Percentiles rank a stretch among this genome's conserved stretches.
phyloP scores from a whole-genome alignment of 371 early-diverging fungal species.

The Saksenaea oblongispora region DNA sequence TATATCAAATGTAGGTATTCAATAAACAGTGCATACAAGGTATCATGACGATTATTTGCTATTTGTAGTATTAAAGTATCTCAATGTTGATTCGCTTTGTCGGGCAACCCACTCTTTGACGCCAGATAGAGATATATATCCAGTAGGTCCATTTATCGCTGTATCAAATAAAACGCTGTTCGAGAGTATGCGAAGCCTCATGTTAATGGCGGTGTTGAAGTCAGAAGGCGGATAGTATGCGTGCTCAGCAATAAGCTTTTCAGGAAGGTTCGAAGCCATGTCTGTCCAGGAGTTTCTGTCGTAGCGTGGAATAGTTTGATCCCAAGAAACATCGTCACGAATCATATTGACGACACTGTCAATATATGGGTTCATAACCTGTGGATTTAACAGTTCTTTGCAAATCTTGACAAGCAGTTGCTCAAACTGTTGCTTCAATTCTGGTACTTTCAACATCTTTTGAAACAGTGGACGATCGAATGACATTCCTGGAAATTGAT shows the following conservation, averaged over 20 bases:
- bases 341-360: conserved; percentile 17
- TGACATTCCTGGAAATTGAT: conserved; percentile 9
- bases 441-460: conserved; percentile 16
- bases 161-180: conserved; percentile 3
- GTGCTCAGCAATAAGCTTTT: neutral
- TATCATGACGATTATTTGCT: neutral
- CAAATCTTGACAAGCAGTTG: conserved; percentile 7
- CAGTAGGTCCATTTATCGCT: conserved; percentile 20
- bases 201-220: neutral
- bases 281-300: neutral
- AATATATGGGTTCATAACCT: conserved; percentile 11
- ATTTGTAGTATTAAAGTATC: neutral
- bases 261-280: neutral
- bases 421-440: conserved; percentile 16
- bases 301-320: conserved; percentile 6
- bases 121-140: neutral
- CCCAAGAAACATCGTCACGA: conserved; percentile 21
- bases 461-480: conserved; percentile 11
- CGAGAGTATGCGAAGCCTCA: neutral
- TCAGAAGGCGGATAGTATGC: neutral
- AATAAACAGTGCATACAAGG: too few species aligned
- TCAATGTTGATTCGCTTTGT: conserved; percentile 4
- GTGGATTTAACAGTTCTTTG: conserved; percentile 21
- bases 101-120: conserved; percentile 21
- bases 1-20: too few species aligned